Conservation (phyloP, 2,329 filamentous ascomycete genomes). For the Cercospora nicotianae region DNA sequence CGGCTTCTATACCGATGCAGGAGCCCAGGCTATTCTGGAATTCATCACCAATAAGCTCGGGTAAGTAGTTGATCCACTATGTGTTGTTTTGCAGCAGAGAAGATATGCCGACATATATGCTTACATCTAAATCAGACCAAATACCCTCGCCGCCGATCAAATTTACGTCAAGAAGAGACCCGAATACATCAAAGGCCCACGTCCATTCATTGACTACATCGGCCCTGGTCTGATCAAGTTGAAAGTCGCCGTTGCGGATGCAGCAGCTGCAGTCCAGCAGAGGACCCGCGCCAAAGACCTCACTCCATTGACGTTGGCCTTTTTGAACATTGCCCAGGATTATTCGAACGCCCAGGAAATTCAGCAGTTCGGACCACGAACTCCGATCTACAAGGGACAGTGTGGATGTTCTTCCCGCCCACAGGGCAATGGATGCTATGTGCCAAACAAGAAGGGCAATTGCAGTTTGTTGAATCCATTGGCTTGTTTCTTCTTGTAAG, state of each 20-base stretch:
- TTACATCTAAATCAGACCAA: not conserved
- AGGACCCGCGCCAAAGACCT: not conserved
- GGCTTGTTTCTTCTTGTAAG: not conserved
- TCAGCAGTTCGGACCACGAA: constrained; percentile 10
- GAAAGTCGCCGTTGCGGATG: constrained; percentile 11
- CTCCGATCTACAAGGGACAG: not conserved
- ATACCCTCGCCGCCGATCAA: constrained; percentile 8
- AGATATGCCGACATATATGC: not conserved
- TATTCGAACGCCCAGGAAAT: constrained; percentile 14
- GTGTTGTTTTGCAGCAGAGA: not conserved
- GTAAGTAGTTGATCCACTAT: not conserved
- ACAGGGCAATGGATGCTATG: not conserved
- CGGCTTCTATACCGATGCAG: constrained; percentile 10
- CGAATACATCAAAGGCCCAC: not conserved
- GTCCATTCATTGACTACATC: constrained; percentile 12
- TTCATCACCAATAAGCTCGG: constrained; percentile 9
- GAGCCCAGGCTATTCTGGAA: constrained; percentile 9
- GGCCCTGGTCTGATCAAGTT: constrained; percentile 13
- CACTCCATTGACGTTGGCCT: constrained; percentile 6
- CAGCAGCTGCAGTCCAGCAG: constrained; percentile 6
- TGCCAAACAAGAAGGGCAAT: not conserved
- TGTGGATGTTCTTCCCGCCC: not conserved
- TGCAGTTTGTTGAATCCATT: not conserved
- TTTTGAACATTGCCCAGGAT: constrained; percentile 11
- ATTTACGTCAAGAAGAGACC: constrained; percentile 8